Percentiles rank a stretch among this genome's conserved stretches.
Evolutionary conservation across 73 alveolate genomes (phyloP).

Genomic region (Paramecium tetraurelia): DNA sequence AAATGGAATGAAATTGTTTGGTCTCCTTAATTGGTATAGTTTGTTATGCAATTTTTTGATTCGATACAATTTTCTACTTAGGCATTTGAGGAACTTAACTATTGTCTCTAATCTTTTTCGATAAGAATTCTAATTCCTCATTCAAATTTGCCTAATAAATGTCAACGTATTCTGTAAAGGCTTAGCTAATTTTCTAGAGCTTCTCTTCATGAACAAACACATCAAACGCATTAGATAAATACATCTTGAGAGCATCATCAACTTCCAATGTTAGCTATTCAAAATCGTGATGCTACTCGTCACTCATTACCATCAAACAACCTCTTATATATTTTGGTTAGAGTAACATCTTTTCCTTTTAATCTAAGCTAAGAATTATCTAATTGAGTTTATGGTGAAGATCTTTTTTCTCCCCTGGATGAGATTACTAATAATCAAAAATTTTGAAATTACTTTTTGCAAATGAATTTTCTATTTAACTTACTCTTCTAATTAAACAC

Average conservation of each 20-base stretch:
- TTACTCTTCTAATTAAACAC: not conserved
- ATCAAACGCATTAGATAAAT: not conserved
- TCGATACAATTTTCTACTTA: not conserved
- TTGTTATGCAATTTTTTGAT: not conserved
- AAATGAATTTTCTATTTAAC: not conserved
- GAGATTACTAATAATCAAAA: not conserved
- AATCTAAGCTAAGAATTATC: not conserved
- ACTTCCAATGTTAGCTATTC: not conserved
- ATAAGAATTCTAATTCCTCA: not conserved
- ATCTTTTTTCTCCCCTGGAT: constrained; percentile 26
- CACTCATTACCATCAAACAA: constrained; percentile 1
- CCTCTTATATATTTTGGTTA: constrained; percentile 4
- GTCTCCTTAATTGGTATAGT: not conserved
- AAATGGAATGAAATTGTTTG: not conserved
- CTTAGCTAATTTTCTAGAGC: not conserved
- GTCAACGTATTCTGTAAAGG: not conserved
- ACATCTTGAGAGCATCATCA: not conserved
- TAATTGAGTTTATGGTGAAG: constrained; percentile 22
- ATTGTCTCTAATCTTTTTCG: not conserved
- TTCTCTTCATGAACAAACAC: not conserved
- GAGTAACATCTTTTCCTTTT: not conserved
- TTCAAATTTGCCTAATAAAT: not conserved
- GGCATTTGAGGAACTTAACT: not conserved
- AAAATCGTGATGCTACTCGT: not conserved
- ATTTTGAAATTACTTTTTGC: not conserved